Evolutionary conservation across 2,329 filamentous ascomycete genomes (phyloP), one percentile per base, ranked within the genome.

Genomic region (Colletotrichum phormii): DNA sequence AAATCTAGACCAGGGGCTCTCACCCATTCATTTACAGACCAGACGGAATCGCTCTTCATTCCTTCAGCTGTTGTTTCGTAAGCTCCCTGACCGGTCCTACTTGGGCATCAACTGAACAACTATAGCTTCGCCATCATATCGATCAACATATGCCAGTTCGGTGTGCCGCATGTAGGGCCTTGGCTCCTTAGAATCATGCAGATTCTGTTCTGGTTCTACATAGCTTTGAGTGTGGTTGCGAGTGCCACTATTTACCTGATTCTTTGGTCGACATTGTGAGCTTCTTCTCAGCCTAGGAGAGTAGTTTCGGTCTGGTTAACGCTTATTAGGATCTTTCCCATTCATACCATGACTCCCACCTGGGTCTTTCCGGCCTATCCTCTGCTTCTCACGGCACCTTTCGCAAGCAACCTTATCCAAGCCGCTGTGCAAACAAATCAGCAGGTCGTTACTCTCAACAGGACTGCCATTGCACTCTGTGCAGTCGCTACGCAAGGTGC

Each of bases 301-400:
- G 35, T 42, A 46, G 24, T 35, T 11, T 12, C 13, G 42, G 15
- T 35, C 5, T 31, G 18, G 1, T 63, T 75, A n/a, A 75, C n/a
- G 5, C 2, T 8, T 2, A 11, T 9, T 66, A 89, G 84, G 81
- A 83, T 84, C 31, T 88, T 87, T 61, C 87, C 94, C 0, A 94
- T 97, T 60, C 92, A 94, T 42, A 91, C 91, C 64, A 97, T 97
- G 94, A 97, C 94, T 0, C 94, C 94, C 0, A 91, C 95, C 22
- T 97, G 94, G 94, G 95, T 96, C 67, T 97, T 97, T 76, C 94
- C 94, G 0, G 94, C 93, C 0, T 97, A 97, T 75, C 94, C 94
- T 0, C 86, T 97, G 26, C 88, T 97, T 4, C 89, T 97, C 9
- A 90, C 93, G 26, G 94, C 92, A 0, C 92, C 94, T 0, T 91